Conservation (phyloP, 139 green algal genomes). For the Closterium sp. region DNA sequence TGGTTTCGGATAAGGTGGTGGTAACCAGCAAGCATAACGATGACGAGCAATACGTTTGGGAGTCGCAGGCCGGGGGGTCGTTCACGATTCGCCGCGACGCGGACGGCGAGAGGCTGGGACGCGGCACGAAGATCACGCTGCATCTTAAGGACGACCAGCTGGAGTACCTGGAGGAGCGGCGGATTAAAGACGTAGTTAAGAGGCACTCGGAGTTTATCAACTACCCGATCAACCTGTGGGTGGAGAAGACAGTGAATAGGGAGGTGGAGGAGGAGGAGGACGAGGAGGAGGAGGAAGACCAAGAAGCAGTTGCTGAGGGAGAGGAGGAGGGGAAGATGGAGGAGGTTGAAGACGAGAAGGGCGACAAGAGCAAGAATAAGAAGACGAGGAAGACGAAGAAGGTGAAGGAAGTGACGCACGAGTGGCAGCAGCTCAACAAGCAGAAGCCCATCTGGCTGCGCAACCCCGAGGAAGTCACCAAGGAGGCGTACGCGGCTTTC, state of each 20-base stretch:
- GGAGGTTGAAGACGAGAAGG: conserved; percentile 67
- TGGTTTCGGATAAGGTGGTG: conserved; percentile 87
- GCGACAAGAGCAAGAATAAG: conserved; percentile 66
- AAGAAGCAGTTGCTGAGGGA: conserved; percentile 69
- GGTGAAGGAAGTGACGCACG: conserved; percentile 95
- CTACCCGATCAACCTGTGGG: conserved; percentile 97
- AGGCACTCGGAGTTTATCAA: conserved; percentile 99
- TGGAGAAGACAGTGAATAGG: conserved; percentile 96
- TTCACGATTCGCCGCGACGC: conserved; percentile 86
- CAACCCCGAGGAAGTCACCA: conserved; percentile 91
- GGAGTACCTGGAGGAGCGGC: conserved; percentile 98
- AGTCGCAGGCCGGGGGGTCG: conserved; percentile 95
- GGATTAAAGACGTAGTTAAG: conserved; percentile 98
- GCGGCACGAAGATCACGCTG: conserved; percentile 94
- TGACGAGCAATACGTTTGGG: conserved; percentile 98
- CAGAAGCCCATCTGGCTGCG: conserved; percentile 99
- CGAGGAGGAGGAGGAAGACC: conserved; percentile 72
- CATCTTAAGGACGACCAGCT: conserved; percentile 81
- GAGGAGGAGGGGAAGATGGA: conserved; percentile 82
- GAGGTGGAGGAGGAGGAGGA: conserved; percentile 89
- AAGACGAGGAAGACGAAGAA: conserved; percentile 52
- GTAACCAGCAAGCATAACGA: conserved; percentile 96
- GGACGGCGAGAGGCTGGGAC: conserved; percentile 77
- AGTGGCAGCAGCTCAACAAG: conserved; percentile 99
- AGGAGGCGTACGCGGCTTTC: conserved; percentile 93